These are phyloP conservation scores for Jasminum sambac DNA, from an alignment of 257 asterid genomes.

Conservation along the genomic window DNA sequence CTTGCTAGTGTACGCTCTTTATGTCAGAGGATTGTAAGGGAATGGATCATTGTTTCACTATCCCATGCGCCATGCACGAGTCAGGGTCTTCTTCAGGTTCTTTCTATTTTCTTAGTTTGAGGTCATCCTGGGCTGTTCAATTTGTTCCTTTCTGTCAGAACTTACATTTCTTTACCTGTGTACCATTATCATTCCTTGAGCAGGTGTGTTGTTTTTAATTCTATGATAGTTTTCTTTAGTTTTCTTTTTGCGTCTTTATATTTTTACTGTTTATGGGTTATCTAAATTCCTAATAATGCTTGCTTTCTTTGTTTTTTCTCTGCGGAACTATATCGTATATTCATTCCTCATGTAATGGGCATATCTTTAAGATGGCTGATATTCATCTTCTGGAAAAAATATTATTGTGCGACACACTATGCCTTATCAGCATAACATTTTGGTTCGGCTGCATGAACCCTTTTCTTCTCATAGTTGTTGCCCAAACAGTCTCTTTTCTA, in stretches of 20 bases:
- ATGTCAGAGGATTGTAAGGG: conserved; percentile 89
- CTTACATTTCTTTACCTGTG: neutral
- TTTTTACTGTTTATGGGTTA: neutral
- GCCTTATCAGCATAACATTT: neutral
- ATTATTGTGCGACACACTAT: neutral
- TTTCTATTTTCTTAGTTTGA: conserved; percentile 22
- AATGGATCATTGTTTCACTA: conserved; percentile 91
- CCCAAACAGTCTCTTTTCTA: neutral
- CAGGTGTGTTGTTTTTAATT: neutral
- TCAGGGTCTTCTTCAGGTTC: conserved; percentile 99
- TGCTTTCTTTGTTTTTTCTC: neutral
- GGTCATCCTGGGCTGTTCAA: conserved; percentile 17
- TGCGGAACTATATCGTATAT: neutral
- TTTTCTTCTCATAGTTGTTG: neutral
- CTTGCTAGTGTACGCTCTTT: conserved; percentile 84
- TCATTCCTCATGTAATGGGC: neutral
- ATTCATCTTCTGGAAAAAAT: neutral
- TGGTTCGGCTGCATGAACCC: neutral
- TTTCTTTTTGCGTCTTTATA: neutral
- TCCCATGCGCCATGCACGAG: conserved; percentile 98
- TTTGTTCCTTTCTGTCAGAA: neutral
- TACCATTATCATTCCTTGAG: neutral
- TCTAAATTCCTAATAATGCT: neutral
- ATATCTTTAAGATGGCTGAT: neutral
- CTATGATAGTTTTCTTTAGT: neutral